phyloP scores from a whole-genome alignment of 164 flowering plant species.

The Berberis vulgaris region DNA sequence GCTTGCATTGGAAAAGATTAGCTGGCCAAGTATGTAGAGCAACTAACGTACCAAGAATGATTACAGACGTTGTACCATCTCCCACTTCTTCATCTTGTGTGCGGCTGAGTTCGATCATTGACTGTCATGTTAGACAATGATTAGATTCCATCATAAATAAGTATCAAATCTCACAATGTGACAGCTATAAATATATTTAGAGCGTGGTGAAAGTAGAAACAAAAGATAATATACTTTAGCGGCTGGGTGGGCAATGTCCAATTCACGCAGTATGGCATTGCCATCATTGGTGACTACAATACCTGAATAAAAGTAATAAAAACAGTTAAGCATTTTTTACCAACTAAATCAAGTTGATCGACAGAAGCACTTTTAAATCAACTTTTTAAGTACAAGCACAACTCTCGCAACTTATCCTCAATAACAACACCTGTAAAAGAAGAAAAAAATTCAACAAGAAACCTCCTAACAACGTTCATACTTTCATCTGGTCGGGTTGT shows the following conservation, averaged over 20 bases:
- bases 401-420: no score
- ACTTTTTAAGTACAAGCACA: no score
- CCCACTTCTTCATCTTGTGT: constrained; percentile 99
- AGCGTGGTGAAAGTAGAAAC: neutral
- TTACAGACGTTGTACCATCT: constrained; percentile 97
- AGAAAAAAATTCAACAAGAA: no score
- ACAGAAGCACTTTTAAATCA: no score
- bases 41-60: constrained; percentile 67
- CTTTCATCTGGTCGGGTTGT: no score
- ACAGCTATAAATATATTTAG: no score
- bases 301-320: constrained; percentile 33
- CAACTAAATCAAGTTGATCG: no score
- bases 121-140: constrained; percentile 28
- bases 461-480: no score
- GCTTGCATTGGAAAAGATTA: no score
- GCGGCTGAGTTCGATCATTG: constrained; percentile 94
- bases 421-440: no score
- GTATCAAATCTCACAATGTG: no score
- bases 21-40: neutral
- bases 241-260: constrained; percentile 94
- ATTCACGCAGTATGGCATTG: constrained; percentile 86
- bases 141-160: no score
- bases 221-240: constrained; percentile 49
- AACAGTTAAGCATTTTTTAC: neutral
- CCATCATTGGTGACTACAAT: constrained; percentile 98